Evolutionary conservation across 345 rosid species (phyloP).

Genomic region (Salix udensis): DNA sequence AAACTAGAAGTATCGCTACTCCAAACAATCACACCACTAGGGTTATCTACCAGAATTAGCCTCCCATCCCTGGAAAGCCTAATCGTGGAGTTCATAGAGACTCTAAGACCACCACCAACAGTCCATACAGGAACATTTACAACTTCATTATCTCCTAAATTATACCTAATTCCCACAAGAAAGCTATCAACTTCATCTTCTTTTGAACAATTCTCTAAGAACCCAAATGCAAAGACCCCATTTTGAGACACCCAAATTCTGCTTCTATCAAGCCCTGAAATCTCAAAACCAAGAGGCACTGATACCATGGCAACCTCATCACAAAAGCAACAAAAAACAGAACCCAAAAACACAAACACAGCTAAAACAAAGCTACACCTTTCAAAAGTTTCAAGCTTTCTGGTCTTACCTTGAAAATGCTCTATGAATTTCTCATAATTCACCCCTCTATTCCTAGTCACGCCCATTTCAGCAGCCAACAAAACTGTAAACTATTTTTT

Average conservation of each 20-base stretch:
- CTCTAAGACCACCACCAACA: slow-evolving; percentile 35
- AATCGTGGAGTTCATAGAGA: slow-evolving; percentile 33
- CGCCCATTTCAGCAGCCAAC: not conserved
- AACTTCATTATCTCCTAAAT: slow-evolving; percentile 25
- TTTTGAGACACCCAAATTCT: slow-evolving; percentile 36
- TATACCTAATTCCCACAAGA: slow-evolving; percentile 36
- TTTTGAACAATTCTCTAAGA: slow-evolving; percentile 15
- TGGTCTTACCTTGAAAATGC: slow-evolving; percentile 21
- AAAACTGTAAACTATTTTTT: not conserved
- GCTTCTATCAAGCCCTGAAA: slow-evolving; percentile 35
- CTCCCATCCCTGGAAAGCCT: slow-evolving; percentile 38
- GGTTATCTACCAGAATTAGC: slow-evolving; percentile 33
- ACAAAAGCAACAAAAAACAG: slow-evolving; percentile 16
- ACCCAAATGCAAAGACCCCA: slow-evolving; percentile 40
- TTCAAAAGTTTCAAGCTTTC: slow-evolving; percentile 1
- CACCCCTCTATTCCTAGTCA: not conserved
- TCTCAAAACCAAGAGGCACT: slow-evolving; percentile 37
- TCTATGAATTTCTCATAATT: slow-evolving; percentile 15
- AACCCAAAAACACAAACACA: slow-evolving; percentile 27
- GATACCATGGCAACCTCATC: slow-evolving; percentile 32
- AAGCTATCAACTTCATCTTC: slow-evolving; percentile 26
- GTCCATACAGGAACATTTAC: slow-evolving; percentile 37
- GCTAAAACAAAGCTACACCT: slow-evolving; percentile 11
- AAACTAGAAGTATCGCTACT: slow-evolving; percentile 30
- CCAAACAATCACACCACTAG: slow-evolving; percentile 32